Conservation (phyloP, 2,329 filamentous ascomycete genomes). For the Fusarium torreyae region DNA sequence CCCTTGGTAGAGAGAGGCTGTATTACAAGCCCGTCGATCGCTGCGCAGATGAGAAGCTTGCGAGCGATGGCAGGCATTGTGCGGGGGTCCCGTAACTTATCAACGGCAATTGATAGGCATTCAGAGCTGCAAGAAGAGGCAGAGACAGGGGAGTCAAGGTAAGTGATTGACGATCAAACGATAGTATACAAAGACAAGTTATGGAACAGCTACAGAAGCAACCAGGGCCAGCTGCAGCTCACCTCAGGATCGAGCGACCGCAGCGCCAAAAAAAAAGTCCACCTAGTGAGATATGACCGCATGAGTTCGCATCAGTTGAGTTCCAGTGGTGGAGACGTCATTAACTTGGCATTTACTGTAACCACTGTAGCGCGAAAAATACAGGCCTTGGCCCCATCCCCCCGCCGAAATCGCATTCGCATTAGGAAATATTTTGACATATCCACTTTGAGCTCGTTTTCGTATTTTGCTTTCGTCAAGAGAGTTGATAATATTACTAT, state of each 20-base stretch:
- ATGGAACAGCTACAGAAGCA: slow-evolving; percentile 10
- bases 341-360: slow-evolving; percentile 39
- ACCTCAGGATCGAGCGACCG: slow-evolving; percentile 33
- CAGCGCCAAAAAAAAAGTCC: slow-evolving; percentile 31
- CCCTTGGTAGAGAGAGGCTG: slow-evolving; percentile 78
- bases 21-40: slow-evolving; percentile 86
- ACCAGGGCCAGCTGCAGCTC: slow-evolving; percentile 24
- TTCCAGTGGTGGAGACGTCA: slow-evolving; percentile 46
- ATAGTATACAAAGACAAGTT: slow-evolving; percentile 12
- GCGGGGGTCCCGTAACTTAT: slow-evolving; percentile 34
- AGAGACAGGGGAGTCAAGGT: slow-evolving; percentile 11
- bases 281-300: slow-evolving; percentile 36
- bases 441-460: slow-evolving; percentile 44
- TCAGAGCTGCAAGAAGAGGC: slow-evolving; percentile 16
- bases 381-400: slow-evolving; percentile 11
- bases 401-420: slow-evolving; percentile 46
- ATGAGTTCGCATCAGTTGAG: slow-evolving; percentile 34
- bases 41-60: slow-evolving; percentile 85
- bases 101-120: slow-evolving; percentile 17
- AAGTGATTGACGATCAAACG: slow-evolving; percentile 14
- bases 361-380: slow-evolving; percentile 13
- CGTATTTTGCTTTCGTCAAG: slow-evolving; percentile 37
- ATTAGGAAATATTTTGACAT: slow-evolving; percentile 23
- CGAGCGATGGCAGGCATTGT: slow-evolving; percentile 83
- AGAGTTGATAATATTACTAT: slow-evolving; percentile 47